phyloP scores from a whole-genome alignment of 1,284 basidiomycete genomes.

The Rhodotorula sp. region DNA sequence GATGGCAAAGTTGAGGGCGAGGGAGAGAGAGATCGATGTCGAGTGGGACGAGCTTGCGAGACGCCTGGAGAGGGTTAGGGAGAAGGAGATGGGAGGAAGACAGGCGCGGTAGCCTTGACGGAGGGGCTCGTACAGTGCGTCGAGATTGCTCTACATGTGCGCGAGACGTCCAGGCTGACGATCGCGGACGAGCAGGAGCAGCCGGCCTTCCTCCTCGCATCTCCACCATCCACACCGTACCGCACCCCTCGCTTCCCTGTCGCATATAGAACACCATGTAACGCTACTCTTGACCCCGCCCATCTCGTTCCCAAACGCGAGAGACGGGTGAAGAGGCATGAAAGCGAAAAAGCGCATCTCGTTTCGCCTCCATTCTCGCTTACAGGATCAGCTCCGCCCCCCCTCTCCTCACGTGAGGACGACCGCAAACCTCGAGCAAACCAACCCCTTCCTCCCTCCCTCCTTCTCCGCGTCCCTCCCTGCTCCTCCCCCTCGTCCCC shows the following conservation, averaged over 20 bases:
- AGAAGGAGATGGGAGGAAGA: neutral
- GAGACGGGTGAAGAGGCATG: neutral
- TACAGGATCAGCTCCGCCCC: too few species aligned
- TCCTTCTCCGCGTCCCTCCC: too few species aligned
- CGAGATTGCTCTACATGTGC: too few species aligned
- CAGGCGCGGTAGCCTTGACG: too few species aligned
- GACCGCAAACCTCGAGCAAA: conserved; percentile 5
- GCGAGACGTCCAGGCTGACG: neutral
- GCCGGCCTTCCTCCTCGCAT: neutral
- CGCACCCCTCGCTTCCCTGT: neutral
- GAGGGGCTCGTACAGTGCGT: too few species aligned
- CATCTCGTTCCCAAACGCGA: neutral
- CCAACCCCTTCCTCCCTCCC: conserved; percentile 1
- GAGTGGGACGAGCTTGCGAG: conserved; percentile 10
- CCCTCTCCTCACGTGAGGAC: neutral
- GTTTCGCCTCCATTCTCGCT: neutral
- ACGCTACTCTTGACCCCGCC: neutral
- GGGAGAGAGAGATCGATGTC: conserved; percentile 12
- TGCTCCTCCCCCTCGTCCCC: neutral
- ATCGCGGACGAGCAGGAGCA: neutral
- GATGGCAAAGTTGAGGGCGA: neutral
- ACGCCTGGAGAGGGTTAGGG: neutral
- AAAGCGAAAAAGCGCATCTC: neutral
- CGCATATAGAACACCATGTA: neutral
- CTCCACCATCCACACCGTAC: neutral